Base-by-base conservation (phyloP, 2,329 filamentous ascomycete species). In the Ramularia collo-cygni region DNA sequence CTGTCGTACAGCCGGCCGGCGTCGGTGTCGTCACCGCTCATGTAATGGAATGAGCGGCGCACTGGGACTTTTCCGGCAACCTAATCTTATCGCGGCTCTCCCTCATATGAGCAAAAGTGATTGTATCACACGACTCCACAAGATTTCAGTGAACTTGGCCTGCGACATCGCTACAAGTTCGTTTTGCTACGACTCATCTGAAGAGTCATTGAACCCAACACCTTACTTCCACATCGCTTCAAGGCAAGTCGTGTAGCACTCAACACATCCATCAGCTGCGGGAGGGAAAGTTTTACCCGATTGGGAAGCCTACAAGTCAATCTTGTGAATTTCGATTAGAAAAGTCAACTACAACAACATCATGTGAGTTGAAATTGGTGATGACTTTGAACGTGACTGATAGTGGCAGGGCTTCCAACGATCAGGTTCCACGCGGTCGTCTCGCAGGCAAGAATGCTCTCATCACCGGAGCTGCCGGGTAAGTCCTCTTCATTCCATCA, bases 381-480 rank as follows among this genome's bases (percentile, higher is more conserved):
- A 19, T 17, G 10, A 28, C 15, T 34, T 19, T 17, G 2, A 24
- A 24, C 21, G 32, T 51, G 37, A 51, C 36, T 12, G 21, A 27
- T 9, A 19, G 29, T 42, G 43, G 27, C 34, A 52, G 44, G 46
- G 42, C 45, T 37, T 17, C 28, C 37, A 48, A 36, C 31, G 43
- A 37, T 28, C 28, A 28, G 10, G 16, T 32, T 40, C 30, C 53
- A 31, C 51, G 52, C 37, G 64, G 64, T 50, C 74, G 77, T 55
- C 69, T 83, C 39, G 69, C 75, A 48, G 76, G 76, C 62, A 83
- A 82, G 65, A 81, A 79, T 65, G 76, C 75, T 61, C 70, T 94
- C 61, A 76, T 94, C 65, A 94, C 87, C 39, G 87, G 87, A 59
- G 87, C 83, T 51, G 87, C 81, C 57, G 85, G 86, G 86, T 93